phyloP scores from a whole-genome alignment of 495 filamentous ascomycete species.

The Neurospora intermedia region DNA sequence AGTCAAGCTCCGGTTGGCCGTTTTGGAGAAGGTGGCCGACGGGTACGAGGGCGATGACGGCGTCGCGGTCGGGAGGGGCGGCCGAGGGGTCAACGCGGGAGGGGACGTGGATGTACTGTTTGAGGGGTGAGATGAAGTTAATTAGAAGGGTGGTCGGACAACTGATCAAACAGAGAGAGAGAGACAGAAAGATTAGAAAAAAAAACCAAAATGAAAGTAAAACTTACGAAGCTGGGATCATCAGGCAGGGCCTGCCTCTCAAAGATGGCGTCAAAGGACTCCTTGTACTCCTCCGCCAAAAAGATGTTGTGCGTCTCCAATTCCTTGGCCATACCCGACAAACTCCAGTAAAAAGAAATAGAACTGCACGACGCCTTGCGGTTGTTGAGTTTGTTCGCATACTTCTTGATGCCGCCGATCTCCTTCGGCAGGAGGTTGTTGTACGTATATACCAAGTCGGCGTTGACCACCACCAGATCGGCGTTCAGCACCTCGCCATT shows the following conservation, averaged over 20 bases:
- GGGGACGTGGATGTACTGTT: conserved; percentile 56
- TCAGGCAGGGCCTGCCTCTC: conserved; percentile 49
- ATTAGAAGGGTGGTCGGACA: neutral
- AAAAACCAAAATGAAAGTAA: no score
- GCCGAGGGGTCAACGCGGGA: conserved; percentile 53
- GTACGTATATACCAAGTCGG: conserved; percentile 62
- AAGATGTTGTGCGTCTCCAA: conserved; percentile 65
- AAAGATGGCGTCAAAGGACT: conserved; percentile 63
- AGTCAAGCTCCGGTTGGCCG: conserved; percentile 40
- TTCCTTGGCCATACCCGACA: conserved; percentile 42
- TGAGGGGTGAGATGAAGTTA: neutral
- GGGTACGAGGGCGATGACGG: conserved; percentile 55
- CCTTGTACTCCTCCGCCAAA: conserved; percentile 55
- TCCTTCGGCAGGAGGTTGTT: conserved; percentile 45
- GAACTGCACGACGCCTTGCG: conserved; percentile 51
- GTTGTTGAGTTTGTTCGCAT: conserved; percentile 36
- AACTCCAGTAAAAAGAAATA: conserved; percentile 66
- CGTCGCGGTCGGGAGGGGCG: conserved; percentile 50
- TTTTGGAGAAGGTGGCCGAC: conserved; percentile 47
- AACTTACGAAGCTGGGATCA: conserved; percentile 46
- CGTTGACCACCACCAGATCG: conserved; percentile 55
- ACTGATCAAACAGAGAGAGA: neutral
- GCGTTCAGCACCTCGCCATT: conserved; percentile 42
- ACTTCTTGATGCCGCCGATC: conserved; percentile 10
- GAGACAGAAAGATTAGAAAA: neutral